Percentiles rank a stretch among this genome's conserved stretches.
These are phyloP conservation scores for Pisolithus tinctorius DNA, from an alignment of 768 basidiomycete genomes.

Conservation along the genomic window DNA sequence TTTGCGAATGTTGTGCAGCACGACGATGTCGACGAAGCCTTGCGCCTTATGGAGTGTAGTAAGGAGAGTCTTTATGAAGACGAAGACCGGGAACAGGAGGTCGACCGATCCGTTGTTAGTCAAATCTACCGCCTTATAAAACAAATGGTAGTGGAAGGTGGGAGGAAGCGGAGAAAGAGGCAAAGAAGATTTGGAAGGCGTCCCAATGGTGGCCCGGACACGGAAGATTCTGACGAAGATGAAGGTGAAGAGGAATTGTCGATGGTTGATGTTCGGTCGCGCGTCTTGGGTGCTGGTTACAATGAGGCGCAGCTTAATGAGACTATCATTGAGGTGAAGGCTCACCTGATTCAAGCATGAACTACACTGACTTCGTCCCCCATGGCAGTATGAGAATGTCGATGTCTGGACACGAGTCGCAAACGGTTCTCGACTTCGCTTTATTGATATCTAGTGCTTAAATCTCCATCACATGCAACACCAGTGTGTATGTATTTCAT, in stretches of 20 bases:
- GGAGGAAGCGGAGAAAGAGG: constrained; percentile 34
- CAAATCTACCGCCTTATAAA: constrained; percentile 91
- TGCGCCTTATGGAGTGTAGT: constrained; percentile 94
- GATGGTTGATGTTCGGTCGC: constrained; percentile 82
- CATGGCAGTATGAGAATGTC: constrained; percentile 75
- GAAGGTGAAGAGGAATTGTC: constrained; percentile 66
- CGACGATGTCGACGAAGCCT: constrained; percentile 91
- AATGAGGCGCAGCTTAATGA: constrained; percentile 89
- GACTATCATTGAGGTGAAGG: constrained; percentile 69
- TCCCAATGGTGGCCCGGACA: constrained; percentile 62
- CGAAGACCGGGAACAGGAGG: constrained; percentile 57
- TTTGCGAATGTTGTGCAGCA: constrained; percentile 75
- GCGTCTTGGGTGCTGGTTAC: constrained; percentile 81
- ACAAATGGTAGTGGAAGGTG: constrained; percentile 57
- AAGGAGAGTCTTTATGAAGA: constrained; percentile 88
- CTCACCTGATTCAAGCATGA: not conserved
- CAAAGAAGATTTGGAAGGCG: constrained; percentile 59
- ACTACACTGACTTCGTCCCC: constrained; percentile 7
- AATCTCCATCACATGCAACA: not conserved
- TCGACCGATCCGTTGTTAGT: constrained; percentile 72
- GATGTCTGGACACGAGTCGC: constrained; percentile 79
- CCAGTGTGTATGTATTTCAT: not conserved
- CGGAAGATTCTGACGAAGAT: constrained; percentile 66
- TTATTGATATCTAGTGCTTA: constrained; percentile 35
- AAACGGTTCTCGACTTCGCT: constrained; percentile 73